phyloP scores from a whole-genome alignment of 2,329 filamentous ascomycete species.

The Aspergillus neoniger region DNA sequence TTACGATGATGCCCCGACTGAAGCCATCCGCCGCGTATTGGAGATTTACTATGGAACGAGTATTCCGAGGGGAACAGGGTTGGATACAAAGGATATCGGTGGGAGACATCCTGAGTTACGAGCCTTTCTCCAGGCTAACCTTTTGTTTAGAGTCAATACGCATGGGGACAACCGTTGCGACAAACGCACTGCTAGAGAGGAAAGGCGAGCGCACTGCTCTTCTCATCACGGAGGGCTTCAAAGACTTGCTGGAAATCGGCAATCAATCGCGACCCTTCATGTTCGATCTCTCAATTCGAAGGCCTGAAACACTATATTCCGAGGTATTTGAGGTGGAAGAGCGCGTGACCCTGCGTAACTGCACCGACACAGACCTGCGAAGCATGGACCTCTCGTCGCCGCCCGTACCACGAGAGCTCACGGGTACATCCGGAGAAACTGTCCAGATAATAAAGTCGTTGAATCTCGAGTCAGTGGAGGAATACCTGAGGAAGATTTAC shows the following conservation, averaged over 20 bases:
- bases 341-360: constrained; percentile 69
- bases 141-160: neutral
- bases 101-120: neutral
- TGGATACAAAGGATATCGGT: constrained; percentile 6
- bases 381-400: neutral
- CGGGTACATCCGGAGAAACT: constrained; percentile 71
- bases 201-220: neutral
- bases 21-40: constrained; percentile 22
- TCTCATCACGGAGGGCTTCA: neutral
- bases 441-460: constrained; percentile 70
- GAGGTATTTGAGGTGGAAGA: constrained; percentile 87
- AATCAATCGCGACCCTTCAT: constrained; percentile 89
- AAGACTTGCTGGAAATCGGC: constrained; percentile 59
- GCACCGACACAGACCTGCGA: constrained; percentile 17
- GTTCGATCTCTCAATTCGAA: constrained; percentile 83
- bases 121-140: neutral
- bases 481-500: constrained; percentile 67
- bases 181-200: constrained; percentile 1
- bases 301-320: constrained; percentile 85
- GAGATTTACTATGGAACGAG: constrained; percentile 9
- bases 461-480: constrained; percentile 53
- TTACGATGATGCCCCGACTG: constrained; percentile 69
- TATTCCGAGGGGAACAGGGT: constrained; percentile 17
- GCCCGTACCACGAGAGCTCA: constrained; percentile 45
- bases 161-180: constrained; percentile 2